Conservation (phyloP, 176 grass and related monocot genomes). For the Tillandsia fasciculata region DNA sequence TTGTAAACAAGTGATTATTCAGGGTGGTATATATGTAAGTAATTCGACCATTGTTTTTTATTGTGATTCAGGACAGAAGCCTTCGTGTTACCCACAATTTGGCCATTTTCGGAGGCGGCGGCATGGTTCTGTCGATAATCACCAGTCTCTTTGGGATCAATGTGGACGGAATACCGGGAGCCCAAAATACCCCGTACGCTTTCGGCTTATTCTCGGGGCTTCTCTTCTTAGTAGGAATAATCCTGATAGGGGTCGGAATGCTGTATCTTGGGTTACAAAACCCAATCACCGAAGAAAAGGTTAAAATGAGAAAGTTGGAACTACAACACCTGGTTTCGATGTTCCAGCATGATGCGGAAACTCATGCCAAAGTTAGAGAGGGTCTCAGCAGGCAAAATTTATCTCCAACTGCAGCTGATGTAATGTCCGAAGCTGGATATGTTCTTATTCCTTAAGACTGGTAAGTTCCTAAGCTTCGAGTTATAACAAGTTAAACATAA, state of each 20-base stretch:
- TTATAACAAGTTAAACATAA: no score
- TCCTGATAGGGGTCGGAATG: conserved; percentile 59
- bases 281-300: conserved; percentile 62
- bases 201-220: conserved; percentile 66
- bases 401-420: conserved; percentile 13
- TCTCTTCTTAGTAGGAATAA: conserved; percentile 49
- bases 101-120: conserved; percentile 74
- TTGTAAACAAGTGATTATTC: no score
- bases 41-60: background rate
- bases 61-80: conserved; percentile 72
- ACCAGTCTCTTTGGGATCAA: conserved; percentile 93
- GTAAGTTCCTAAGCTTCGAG: no score
- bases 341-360: conserved; percentile 92
- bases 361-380: conserved; percentile 88
- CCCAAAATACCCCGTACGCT: conserved; percentile 70
- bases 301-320: conserved; percentile 82
- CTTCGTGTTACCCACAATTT: conserved; percentile 85
- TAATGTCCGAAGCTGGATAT: conserved; percentile 35
- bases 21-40: background rate
- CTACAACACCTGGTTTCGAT: conserved; percentile 72
- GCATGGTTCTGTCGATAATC: conserved; percentile 80
- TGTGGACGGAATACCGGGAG: conserved; percentile 87
- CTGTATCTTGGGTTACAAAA: conserved; percentile 79
- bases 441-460: conserved; percentile 42
- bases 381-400: conserved; percentile 27